phyloP scores from a whole-genome alignment of 1,284 basidiomycete genomes.

The Caloboletus firmus region DNA sequence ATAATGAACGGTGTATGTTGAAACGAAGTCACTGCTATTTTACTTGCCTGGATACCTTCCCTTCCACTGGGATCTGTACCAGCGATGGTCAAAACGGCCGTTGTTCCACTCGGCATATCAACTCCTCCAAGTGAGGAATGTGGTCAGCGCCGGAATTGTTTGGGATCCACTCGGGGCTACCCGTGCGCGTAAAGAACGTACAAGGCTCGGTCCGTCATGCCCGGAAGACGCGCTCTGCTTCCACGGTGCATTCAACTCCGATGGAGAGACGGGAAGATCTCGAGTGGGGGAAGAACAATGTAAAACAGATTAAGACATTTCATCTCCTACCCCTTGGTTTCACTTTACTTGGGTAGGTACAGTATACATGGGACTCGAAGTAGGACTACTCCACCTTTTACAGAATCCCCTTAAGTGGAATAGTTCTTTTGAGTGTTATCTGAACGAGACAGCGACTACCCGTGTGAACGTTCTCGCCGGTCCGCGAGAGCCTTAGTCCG shows the following conservation, averaged over 20 bases:
- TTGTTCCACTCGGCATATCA: not conserved
- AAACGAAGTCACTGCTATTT: too few relatives aligned
- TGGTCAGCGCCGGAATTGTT: not conserved
- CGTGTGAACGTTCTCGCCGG: not conserved
- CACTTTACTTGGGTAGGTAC: not conserved
- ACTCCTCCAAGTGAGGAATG: not conserved
- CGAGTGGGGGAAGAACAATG: too few relatives aligned
- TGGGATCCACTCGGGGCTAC: too few relatives aligned
- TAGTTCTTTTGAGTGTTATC: not conserved
- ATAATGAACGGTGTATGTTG: not conserved
- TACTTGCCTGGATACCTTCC: conserved; percentile 1
- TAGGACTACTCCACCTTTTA: not conserved
- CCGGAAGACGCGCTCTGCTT: too few relatives aligned
- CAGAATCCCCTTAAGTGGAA: not conserved
- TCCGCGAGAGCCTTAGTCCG: not conserved
- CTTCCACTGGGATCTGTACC: conserved; percentile 3
- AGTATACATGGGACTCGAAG: too few relatives aligned
- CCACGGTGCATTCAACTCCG: too few relatives aligned
- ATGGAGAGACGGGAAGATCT: too few relatives aligned
- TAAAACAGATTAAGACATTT: too few relatives aligned
- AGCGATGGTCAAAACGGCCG: not conserved
- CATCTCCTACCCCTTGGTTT: not conserved
- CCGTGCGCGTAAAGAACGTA: too few relatives aligned
- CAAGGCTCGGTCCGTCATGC: too few relatives aligned
- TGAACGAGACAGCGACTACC: not conserved